phyloP scores from a whole-genome alignment of 106 monocot species.

The Hemerocallis citrina region DNA sequence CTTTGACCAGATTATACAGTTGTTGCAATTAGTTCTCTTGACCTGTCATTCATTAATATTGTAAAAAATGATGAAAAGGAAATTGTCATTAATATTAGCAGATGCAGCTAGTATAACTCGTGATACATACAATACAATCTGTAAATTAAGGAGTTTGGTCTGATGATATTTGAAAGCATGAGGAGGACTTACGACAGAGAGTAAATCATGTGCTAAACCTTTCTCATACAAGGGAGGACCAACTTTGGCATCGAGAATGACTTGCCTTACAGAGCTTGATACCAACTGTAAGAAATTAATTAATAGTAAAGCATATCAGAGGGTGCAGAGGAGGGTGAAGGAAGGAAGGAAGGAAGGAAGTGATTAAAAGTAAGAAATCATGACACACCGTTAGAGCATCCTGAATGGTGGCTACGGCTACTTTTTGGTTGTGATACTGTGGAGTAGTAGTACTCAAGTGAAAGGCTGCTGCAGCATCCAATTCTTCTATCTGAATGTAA shows the following conservation, averaged over 20 bases:
- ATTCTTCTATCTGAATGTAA: conserved; percentile 41
- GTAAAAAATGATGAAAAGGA: too few species aligned
- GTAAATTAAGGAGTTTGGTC: too few species aligned
- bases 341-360: neutral
- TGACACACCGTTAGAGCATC: conserved; percentile 6
- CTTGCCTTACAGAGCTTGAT: conserved; percentile 66
- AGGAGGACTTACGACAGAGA: conserved; percentile 61
- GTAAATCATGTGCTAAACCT: conserved; percentile 57
- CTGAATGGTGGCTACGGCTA: neutral
- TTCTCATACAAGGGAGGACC: conserved; percentile 86
- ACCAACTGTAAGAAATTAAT: conserved; percentile 49
- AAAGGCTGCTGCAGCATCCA: conserved; percentile 21
- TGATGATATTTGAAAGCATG: too few species aligned
- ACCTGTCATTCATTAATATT: too few species aligned
- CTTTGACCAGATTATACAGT: conserved; percentile 57
- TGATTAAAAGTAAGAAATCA: neutral
- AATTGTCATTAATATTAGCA: too few species aligned
- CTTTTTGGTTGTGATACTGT: conserved; percentile 5
- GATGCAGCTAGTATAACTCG: too few species aligned
- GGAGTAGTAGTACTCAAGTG: neutral
- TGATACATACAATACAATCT: too few species aligned
- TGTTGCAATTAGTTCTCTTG: conserved; percentile 30
- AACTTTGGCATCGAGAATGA: conserved; percentile 92
- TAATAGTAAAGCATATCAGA: neutral
- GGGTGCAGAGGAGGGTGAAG: neutral